Evolutionary conservation across 805 yeast species (phyloP).

Genomic region (Wickerhamomyces pijperi): DNA sequence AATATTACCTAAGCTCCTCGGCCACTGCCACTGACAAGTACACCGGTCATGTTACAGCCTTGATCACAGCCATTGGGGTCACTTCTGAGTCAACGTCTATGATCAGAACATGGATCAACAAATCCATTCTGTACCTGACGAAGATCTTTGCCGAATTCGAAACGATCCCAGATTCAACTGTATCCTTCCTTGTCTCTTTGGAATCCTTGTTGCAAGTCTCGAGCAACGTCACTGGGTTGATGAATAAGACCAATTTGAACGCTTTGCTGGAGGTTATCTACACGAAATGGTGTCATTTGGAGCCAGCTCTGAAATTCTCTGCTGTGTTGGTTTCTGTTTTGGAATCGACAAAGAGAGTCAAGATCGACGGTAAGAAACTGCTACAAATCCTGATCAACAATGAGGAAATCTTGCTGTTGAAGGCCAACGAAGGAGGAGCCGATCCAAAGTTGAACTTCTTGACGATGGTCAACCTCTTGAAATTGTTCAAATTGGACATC

Average conservation of each 20-base stretch:
- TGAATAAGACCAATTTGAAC: conserved; percentile 38
- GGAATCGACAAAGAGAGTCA: conserved; percentile 23
- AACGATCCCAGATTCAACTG: conserved; percentile 18
- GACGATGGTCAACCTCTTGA: conserved; percentile 34
- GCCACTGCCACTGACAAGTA: conserved; percentile 1
- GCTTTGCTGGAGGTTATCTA: conserved; percentile 58
- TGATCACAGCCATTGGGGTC: not conserved
- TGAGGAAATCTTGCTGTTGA: conserved; percentile 26
- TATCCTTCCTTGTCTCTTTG: conserved; percentile 23
- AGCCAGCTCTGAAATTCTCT: conserved; percentile 34
- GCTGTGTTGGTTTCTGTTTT: conserved; percentile 21
- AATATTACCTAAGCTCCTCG: not conserved
- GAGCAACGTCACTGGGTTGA: conserved; percentile 25
- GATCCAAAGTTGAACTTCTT: conserved; percentile 25
- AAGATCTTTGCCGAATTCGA: conserved; percentile 47
- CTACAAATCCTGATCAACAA: conserved; percentile 57
- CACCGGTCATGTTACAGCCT: conserved; percentile 1
- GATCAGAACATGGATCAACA: conserved; percentile 40
- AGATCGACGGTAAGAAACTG: conserved; percentile 35
- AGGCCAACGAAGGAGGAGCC: conserved; percentile 10
- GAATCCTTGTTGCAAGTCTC: conserved; percentile 18
- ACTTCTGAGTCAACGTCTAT: conserved; percentile 1
- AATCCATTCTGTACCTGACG: conserved; percentile 49
- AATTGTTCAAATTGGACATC: conserved; percentile 37
- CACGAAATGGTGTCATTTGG: conserved; percentile 34